These are phyloP conservation scores for Sporisorium graminicola DNA, from an alignment of 1,284 basidiomycete species.

Conservation along the genomic window DNA sequence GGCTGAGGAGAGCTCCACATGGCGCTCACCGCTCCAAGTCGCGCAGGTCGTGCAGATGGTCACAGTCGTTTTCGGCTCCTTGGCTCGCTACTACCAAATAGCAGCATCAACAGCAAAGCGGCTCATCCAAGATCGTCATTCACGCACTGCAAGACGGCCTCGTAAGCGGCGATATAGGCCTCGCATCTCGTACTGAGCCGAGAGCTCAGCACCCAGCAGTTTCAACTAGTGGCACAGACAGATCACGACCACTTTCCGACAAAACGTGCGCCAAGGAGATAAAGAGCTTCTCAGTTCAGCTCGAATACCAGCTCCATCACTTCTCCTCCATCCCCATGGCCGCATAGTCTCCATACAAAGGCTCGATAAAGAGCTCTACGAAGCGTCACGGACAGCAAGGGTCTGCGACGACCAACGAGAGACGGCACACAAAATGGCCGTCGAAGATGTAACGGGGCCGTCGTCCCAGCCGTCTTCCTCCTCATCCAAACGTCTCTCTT, in stretches of 20 bases:
- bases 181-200: background rate
- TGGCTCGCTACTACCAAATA: background rate
- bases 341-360: background rate
- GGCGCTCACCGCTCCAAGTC: background rate
- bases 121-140: background rate
- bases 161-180: background rate
- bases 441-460: conserved; percentile 16
- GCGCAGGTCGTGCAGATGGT: conserved; percentile 15
- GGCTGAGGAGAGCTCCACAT: conserved; percentile 12
- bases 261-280: background rate
- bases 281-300: background rate
- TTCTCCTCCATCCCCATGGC: background rate
- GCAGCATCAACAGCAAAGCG: background rate
- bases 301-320: background rate
- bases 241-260: background rate
- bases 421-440: conserved; percentile 8
- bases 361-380: conserved; percentile 1
- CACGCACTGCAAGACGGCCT: background rate
- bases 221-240: background rate
- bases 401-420: background rate
- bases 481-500: conserved; percentile 44
- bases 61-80: too few species aligned
- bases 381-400: background rate
- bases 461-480: conserved; percentile 16
- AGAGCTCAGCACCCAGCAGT: background rate